A percentile compares a stretch with the other conserved stretches of the same genome.
phyloP scores from a whole-genome alignment of 768 basidiomycete species.

The Russula lepida region DNA sequence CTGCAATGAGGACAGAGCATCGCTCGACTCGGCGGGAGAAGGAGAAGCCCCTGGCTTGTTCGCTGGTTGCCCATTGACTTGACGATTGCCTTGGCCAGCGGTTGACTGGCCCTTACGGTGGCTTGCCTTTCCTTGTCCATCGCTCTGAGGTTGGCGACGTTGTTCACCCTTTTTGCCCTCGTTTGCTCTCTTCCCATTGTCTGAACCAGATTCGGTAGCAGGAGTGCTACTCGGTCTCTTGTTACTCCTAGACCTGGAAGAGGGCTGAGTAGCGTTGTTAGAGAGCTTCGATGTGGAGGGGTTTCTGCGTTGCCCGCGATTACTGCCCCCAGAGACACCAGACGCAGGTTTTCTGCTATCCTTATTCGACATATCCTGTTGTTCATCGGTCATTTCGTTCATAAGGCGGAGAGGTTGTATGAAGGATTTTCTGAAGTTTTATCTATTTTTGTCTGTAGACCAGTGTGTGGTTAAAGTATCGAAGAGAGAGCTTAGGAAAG shows the following conservation, averaged over 20 bases:
- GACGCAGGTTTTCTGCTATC: conserved; percentile 63
- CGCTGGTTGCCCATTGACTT: conserved; percentile 32
- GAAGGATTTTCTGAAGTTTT: conserved; percentile 38
- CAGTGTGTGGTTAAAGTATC: conserved; percentile 17
- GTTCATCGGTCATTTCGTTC: conserved; percentile 83
- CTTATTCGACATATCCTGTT: conserved; percentile 44
- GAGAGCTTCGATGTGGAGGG: conserved; percentile 38
- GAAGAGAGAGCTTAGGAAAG: conserved; percentile 10
- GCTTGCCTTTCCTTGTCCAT: conserved; percentile 29
- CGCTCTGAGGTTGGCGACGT: conserved; percentile 32
- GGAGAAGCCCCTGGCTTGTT: conserved; percentile 32
- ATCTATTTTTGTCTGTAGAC: conserved; percentile 30
- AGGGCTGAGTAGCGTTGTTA: conserved; percentile 27
- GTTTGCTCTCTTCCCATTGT: conserved; percentile 52
- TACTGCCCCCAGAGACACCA: conserved; percentile 30
- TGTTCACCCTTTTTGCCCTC: conserved; percentile 48
- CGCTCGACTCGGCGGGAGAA: conserved; percentile 57
- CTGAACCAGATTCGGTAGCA: conserved; percentile 61
- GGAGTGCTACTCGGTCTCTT: conserved; percentile 42
- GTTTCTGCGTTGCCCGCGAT: conserved; percentile 52
- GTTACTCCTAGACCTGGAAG: conserved; percentile 50
- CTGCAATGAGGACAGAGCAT: conserved; percentile 81
- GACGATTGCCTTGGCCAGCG: conserved; percentile 52
- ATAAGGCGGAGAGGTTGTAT: conserved; percentile 41
- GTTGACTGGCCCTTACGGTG: conserved; percentile 27